phyloP scores from a whole-genome alignment of 768 basidiomycete genomes.

The Hysterangium stoloniferum region DNA sequence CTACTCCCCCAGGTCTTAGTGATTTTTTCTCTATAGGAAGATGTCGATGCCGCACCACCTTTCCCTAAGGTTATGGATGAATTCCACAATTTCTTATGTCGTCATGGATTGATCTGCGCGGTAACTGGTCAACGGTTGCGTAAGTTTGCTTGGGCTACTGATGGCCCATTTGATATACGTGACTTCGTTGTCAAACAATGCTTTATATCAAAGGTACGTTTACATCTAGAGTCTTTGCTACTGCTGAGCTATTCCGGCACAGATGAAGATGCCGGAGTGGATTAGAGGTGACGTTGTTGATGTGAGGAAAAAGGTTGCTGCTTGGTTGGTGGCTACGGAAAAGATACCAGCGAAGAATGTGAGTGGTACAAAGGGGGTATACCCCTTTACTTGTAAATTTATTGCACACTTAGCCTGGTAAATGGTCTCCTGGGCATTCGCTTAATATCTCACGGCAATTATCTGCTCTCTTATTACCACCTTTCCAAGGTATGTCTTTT shows the following conservation, averaged over 20 bases:
- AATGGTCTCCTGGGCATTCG: constrained; percentile 17
- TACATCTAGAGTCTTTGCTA: background rate
- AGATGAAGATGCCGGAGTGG: constrained; percentile 69
- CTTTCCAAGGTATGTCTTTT: constrained; percentile 54
- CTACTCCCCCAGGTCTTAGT: constrained; percentile 8
- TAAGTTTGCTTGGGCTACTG: constrained; percentile 76
- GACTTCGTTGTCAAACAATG: constrained; percentile 88
- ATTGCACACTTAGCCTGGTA: background rate
- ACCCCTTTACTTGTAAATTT: background rate
- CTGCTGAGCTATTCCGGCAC: constrained; percentile 7
- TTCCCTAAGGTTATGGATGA: constrained; percentile 61
- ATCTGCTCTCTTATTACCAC: constrained; percentile 55
- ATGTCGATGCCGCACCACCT: constrained; percentile 71
- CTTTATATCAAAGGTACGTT: constrained; percentile 66
- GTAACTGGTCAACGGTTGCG: constrained; percentile 46
- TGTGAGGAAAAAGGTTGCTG: constrained; percentile 52
- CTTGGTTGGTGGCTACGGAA: constrained; percentile 39
- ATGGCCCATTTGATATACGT: constrained; percentile 76
- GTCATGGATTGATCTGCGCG: constrained; percentile 61
- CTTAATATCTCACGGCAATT: constrained; percentile 75
- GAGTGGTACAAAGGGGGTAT: background rate
- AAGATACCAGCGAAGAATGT: too few relatives aligned
- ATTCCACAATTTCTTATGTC: constrained; percentile 60
- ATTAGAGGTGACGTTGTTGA: constrained; percentile 68
- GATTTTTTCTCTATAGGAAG: constrained; percentile 41